phyloP scores from a whole-genome alignment of 2,329 filamentous ascomycete genomes.

The Aspergillus ustus region DNA sequence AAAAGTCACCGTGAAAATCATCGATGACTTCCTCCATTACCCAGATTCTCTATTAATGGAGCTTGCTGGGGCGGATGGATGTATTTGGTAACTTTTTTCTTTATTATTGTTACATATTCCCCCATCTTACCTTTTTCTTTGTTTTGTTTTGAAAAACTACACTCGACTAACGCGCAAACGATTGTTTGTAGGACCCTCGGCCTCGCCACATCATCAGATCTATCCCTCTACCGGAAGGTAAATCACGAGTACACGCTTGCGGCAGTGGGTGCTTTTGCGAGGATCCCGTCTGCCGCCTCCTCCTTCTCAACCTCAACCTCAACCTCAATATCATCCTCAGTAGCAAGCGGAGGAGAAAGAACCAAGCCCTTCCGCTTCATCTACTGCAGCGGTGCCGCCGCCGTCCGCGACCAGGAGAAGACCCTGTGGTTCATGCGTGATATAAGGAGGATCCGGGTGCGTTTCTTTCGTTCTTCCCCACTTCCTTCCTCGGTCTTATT shows the following conservation, averaged over 20 bases:
- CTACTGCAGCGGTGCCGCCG: slow-evolving; percentile 43
- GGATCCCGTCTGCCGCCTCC: background rate
- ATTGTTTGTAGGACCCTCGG: slow-evolving; percentile 6
- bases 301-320: slow-evolving; percentile 12
- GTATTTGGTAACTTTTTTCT: slow-evolving; percentile 47
- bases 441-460: slow-evolving; percentile 33
- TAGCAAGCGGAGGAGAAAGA: background rate
- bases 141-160: too few species aligned
- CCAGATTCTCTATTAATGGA: slow-evolving; percentile 49
- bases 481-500: too few species aligned
- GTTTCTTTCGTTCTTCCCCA: background rate
- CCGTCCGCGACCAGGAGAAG: slow-evolving; percentile 46
- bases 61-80: slow-evolving; percentile 50
- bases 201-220: slow-evolving; percentile 14
- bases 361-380: slow-evolving; percentile 48
- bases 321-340: too few species aligned
- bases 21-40: slow-evolving; percentile 60
- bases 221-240: slow-evolving; percentile 28
- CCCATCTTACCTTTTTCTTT: too few species aligned
- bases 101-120: too few species aligned
- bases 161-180: too few species aligned
- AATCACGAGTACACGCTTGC: slow-evolving; percentile 41
- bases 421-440: slow-evolving; percentile 43
- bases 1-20: slow-evolving; percentile 57
- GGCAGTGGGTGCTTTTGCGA: slow-evolving; percentile 36